Conservation (phyloP, 2,329 filamentous ascomycete species). For the Davidsoniella eucalypti region DNA sequence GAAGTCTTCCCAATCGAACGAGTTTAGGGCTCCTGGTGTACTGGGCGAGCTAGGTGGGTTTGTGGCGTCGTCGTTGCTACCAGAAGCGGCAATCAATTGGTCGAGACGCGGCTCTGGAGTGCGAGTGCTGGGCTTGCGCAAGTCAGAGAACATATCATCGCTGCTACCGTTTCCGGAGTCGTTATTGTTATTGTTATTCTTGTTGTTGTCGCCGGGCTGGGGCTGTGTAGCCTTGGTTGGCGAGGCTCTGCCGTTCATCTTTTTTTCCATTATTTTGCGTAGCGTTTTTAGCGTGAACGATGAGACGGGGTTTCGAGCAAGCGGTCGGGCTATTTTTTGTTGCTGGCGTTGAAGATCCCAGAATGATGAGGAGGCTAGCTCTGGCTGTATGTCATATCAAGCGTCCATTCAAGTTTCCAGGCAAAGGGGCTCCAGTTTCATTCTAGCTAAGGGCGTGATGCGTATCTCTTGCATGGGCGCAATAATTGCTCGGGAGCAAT, state of each 20-base stretch:
- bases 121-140: constrained; percentile 3
- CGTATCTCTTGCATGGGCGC: too few species aligned
- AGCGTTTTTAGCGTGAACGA: too few species aligned
- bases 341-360: too few species aligned
- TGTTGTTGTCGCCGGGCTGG: neutral
- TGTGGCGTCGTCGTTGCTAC: neutral
- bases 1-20: constrained; percentile 66
- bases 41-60: constrained; percentile 21
- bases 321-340: too few species aligned
- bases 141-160: constrained; percentile 6
- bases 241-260: neutral
- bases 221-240: neutral
- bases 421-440: too few species aligned
- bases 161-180: neutral
- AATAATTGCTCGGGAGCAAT: too few species aligned
- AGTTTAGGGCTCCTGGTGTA: constrained; percentile 24
- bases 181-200: neutral
- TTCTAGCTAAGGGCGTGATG: too few species aligned
- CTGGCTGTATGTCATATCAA: too few species aligned
- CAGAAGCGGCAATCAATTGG: neutral
- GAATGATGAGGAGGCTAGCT: too few species aligned
- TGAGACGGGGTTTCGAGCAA: too few species aligned
- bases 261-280: neutral
- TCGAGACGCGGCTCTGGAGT: constrained; percentile 12
- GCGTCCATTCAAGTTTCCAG: too few species aligned